A percentile compares a stretch with the other conserved stretches of the same genome.
Evolutionary conservation across 768 basidiomycete genomes (phyloP).

Genomic region (Suillus americanus): DNA sequence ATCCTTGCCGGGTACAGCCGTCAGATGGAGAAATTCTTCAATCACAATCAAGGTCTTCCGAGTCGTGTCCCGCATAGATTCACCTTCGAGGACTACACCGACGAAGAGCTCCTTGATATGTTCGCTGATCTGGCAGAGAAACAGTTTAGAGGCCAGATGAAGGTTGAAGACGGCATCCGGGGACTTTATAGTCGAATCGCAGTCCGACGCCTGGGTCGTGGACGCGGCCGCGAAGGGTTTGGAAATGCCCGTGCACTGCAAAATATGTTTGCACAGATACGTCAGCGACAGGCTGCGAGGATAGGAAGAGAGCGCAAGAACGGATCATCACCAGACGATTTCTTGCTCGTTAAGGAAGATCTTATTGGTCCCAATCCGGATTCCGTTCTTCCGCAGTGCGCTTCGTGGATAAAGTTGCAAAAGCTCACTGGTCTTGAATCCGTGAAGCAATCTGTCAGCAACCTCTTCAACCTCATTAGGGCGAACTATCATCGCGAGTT

Average conservation of each 20-base stretch:
- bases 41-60: constrained; percentile 61
- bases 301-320: constrained; percentile 36
- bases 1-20: constrained; percentile 64
- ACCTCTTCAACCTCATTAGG: constrained; percentile 40
- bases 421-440: constrained; percentile 46
- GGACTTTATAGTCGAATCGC: constrained; percentile 44
- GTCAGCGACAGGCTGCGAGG: constrained; percentile 48
- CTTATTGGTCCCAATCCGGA: constrained; percentile 63
- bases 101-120: constrained; percentile 51
- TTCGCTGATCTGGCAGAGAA: constrained; percentile 43
- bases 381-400: constrained; percentile 37
- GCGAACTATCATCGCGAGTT: constrained; percentile 58
- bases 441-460: constrained; percentile 51
- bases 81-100: constrained; percentile 55
- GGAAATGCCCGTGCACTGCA: constrained; percentile 61
- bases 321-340: constrained; percentile 44
- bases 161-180: constrained; percentile 36
- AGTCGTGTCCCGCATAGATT: constrained; percentile 60
- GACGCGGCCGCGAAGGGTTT: constrained; percentile 53
- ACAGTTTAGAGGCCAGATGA: constrained; percentile 45
- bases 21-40: constrained; percentile 70
- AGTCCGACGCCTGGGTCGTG: constrained; percentile 51
- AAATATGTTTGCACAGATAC: constrained; percentile 42
- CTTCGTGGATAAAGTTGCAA: constrained; percentile 49
- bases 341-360: constrained; percentile 47